Evolutionary conservation across 2,329 filamentous ascomycete species (phyloP).

Genomic region (Phyllosticta citribraziliensis): DNA sequence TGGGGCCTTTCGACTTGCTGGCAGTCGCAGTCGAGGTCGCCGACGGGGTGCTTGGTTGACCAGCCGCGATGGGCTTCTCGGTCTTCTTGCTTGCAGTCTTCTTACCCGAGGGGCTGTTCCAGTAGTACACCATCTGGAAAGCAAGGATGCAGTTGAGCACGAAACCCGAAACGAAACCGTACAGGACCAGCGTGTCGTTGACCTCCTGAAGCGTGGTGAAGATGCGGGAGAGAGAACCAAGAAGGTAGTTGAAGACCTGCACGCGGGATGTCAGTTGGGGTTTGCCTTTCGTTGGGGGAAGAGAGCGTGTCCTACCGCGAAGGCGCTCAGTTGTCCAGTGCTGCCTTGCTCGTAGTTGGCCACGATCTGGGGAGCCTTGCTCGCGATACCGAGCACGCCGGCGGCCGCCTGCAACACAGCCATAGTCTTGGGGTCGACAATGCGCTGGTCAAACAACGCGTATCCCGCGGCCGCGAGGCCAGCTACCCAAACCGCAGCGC

Average conservation of each 20-base stretch:
- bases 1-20: slow-evolving; percentile 40
- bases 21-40: slow-evolving; percentile 31
- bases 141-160: slow-evolving; percentile 80
- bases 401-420: slow-evolving; percentile 74
- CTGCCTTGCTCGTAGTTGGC: slow-evolving; percentile 77
- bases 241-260: slow-evolving; percentile 96
- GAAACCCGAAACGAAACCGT: slow-evolving; percentile 88
- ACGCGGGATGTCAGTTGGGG: background rate
- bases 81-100: slow-evolving; percentile 17
- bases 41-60: slow-evolving; percentile 21
- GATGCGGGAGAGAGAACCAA: slow-evolving; percentile 84
- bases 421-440: slow-evolving; percentile 59
- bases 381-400: slow-evolving; percentile 71
- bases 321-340: slow-evolving; percentile 92
- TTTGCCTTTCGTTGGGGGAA: background rate
- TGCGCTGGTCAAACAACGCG: slow-evolving; percentile 56
- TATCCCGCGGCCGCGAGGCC: slow-evolving; percentile 60
- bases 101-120: slow-evolving; percentile 54
- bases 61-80: slow-evolving; percentile 23
- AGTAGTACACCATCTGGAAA: slow-evolving; percentile 90
- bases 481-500: slow-evolving; percentile 70
- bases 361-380: slow-evolving; percentile 87
- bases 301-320: slow-evolving; percentile 59
- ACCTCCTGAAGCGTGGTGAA: slow-evolving; percentile 98
- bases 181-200: slow-evolving; percentile 90